Base-by-base conservation (phyloP, 179 eudicot species). In the Drosera spatulata region DNA sequence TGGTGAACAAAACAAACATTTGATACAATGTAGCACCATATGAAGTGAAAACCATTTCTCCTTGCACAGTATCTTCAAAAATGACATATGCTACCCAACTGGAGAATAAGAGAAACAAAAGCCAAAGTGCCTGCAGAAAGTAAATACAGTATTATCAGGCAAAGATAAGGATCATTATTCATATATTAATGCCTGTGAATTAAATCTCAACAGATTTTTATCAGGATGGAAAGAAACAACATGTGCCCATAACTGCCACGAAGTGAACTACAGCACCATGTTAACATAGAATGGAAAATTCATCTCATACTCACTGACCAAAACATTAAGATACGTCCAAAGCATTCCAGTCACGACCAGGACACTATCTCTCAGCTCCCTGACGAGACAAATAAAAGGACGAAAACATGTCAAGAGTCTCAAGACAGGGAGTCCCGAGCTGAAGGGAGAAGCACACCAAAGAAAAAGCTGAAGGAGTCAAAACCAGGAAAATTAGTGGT, bases 21-120 rank as follows among this genome's bases (percentile, higher is more conserved):
- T 93, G 84, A 66, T 93, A 93, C 74, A 85, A 57, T 33, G 99
- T 93, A 55, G 77, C 53, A 10, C 94, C 88, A 65, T 78, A 93
- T 50, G 97, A 93, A 55, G 88, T 81, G 75, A 93, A 93, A 61
- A 85, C 41, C 65, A 70, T 73, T 62, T 71, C 81, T 40, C 99
- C 99, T 66, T 93, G 99, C 64, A 61, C 56, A 10, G 99, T 93
- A 66, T 93, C 99, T 71, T 93, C 99, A 75, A 93, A 93, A 76
- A 93, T 83, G 71, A 93, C 88, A 77, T 67, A 93, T 46, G 95
- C 99, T 69, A 93, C 75, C 99, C 99, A 93, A 69, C 99, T 93
- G 56, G 84, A 78, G 73, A 93, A 89, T 69, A 93, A 75, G 59
- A 89, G 88, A 75, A 89, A 93, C 61, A 93, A 64, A 61, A 75